Evolutionary conservation across 495 filamentous ascomycete genomes (phyloP), one percentile per base, ranked within the genome.

Genomic region (Hypoxylon perforatum): DNA sequence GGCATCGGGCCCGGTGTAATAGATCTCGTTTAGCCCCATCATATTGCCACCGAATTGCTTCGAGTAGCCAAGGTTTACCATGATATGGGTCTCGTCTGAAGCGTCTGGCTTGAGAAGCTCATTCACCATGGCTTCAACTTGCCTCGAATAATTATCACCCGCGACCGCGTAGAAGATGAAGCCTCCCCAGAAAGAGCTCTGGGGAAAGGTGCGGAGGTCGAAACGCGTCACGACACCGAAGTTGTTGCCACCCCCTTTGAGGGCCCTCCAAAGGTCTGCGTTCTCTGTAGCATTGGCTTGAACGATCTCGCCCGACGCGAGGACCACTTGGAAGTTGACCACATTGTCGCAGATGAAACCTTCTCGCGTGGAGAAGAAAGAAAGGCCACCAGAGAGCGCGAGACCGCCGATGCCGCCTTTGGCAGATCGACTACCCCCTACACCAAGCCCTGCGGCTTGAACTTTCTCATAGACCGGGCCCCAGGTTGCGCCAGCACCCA

Each of bases 241-340:
- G 25, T 28, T 28, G 25, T 28, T 28, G 25, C 25, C 83, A 6
- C 83, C 84, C 7, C 83, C 84, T 28, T 74, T 73, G 0, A 86
- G 69, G 9, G 85, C 85, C 83, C 77, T 85, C 76, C 83, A 87
- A 8, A 86, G 78, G 22, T 86, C 85, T 0, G 77, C 49, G 36
- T 86, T 71, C 22, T 68, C 67, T 11, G 68, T 48, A 12, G 77
- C 57, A 19, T 74, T 78, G 0, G 80, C 81, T 0, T 77, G 82
- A 11, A 83, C 75, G 28, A 82, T 75, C 10, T 69, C 59, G 9
- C 84, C 84, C 19, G 80, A 75, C 15, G 81, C 73, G 2, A 80
- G 72, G 10, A 86, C 82, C 21, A 86, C 78, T 47, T 77, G 78
- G 15, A 69, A 76, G 39, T 42, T 42, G 30, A 42, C n/a, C 4